These are phyloP conservation scores for Tricholomella constricta DNA, from an alignment of 768 basidiomycete genomes.

Conservation along the genomic window DNA sequence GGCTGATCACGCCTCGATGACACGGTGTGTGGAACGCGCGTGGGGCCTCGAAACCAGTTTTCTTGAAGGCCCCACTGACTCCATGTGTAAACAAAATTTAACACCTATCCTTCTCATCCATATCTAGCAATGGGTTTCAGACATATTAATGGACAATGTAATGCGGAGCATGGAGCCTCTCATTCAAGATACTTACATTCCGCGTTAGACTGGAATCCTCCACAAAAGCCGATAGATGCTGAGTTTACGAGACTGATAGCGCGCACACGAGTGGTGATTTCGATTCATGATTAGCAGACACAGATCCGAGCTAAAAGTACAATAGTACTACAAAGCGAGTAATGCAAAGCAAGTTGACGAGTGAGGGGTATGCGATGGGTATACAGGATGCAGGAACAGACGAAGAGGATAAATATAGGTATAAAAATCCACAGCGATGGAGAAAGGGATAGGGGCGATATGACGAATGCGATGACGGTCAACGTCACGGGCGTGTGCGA, in stretches of 20 bases:
- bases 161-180: not conserved
- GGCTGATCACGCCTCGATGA: not conserved
- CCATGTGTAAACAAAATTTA: too few relatives aligned
- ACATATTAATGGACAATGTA: too few relatives aligned
- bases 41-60: too few relatives aligned
- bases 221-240: not conserved
- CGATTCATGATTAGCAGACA: not conserved
- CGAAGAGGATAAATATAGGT: conserved; percentile 18
- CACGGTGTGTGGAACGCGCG: too few relatives aligned
- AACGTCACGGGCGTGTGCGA: conserved; percentile 17
- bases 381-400: conserved; percentile 7
- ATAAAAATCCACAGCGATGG: not conserved
- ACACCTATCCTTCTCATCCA: too few relatives aligned
- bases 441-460: conserved; percentile 4
- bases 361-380: conserved; percentile 16
- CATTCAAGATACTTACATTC: not conserved
- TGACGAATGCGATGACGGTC: conserved; percentile 17
- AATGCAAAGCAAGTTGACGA: conserved; percentile 13
- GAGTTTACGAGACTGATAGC: not conserved
- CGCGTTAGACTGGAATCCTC: not conserved
- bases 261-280: not conserved
- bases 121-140: too few relatives aligned
- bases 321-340: conserved; percentile 17
- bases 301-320: not conserved
- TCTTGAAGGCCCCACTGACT: too few relatives aligned